A percentile compares a stretch with the other conserved stretches of the same genome.
Conservation (phyloP, 768 basidiomycete genomes). For the Leucocoprinus sp. region DNA sequence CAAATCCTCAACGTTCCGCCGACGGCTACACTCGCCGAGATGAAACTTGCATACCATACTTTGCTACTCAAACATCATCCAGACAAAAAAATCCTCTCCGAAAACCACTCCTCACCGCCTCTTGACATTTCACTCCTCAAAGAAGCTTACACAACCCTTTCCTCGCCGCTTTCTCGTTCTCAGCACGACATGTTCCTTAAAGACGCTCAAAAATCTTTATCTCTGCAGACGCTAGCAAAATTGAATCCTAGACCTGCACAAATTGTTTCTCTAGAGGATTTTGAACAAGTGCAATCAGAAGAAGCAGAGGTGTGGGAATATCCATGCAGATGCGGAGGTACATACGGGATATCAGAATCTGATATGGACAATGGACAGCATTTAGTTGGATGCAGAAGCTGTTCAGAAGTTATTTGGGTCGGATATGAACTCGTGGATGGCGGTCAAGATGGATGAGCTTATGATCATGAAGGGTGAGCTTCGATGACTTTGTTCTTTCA, state of each 20-base stretch:
- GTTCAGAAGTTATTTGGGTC: constrained; percentile 82
- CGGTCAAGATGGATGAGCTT: neutral
- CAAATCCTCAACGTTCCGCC: constrained; percentile 42
- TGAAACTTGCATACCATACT: constrained; percentile 65
- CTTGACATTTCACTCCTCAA: constrained; percentile 53
- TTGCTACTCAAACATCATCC: constrained; percentile 61
- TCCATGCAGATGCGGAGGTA: constrained; percentile 67
- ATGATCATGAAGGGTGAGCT: too few species aligned
- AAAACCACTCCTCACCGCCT: neutral
- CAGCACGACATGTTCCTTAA: constrained; percentile 37
- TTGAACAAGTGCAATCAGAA: constrained; percentile 18
- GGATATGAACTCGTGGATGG: constrained; percentile 58
- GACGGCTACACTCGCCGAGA: constrained; percentile 41
- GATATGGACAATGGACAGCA: constrained; percentile 69
- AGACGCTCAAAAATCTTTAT: constrained; percentile 7
- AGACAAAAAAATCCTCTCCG: constrained; percentile 22
- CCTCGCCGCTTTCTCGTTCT: constrained; percentile 37
- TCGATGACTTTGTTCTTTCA: too few species aligned
- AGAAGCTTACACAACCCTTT: constrained; percentile 60
- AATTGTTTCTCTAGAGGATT: constrained; percentile 72
- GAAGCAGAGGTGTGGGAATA: constrained; percentile 43
- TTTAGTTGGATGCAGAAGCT: constrained; percentile 62
- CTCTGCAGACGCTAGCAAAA: constrained; percentile 4
- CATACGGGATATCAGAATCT: constrained; percentile 45
- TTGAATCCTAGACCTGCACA: constrained; percentile 62